phyloP scores from a whole-genome alignment of 2,329 filamentous ascomycete genomes.

The Penicillium janthinellum region DNA sequence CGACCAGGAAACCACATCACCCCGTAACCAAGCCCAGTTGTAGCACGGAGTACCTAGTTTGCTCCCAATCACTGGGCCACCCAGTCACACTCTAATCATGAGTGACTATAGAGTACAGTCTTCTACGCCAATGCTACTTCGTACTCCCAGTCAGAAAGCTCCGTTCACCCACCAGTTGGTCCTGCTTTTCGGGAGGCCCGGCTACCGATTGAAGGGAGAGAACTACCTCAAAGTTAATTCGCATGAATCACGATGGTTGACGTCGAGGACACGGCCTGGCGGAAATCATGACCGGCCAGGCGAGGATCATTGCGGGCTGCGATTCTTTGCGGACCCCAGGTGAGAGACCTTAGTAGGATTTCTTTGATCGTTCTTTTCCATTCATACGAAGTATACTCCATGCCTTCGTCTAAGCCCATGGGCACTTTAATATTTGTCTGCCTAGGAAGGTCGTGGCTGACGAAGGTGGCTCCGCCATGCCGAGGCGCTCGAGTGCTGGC shows the following conservation, averaged over 20 bases:
- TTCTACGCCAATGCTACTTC: not conserved
- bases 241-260: constrained; percentile 18
- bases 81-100: not conserved
- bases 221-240: constrained; percentile 16
- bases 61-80: not conserved
- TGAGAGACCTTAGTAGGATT: too few species aligned
- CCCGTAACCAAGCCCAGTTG: not conserved
- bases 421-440: constrained; percentile 15
- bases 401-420: not conserved
- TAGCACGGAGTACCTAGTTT: not conserved
- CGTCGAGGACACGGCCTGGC: constrained; percentile 18
- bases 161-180: not conserved
- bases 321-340: too few species aligned
- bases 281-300: constrained; percentile 1
- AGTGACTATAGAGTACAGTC: not conserved
- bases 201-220: constrained; percentile 10
- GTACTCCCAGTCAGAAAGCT: too few species aligned
- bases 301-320: not conserved
- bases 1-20: constrained; percentile 9
- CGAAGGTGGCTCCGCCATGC: constrained; percentile 16
- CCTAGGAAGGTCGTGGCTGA: constrained; percentile 20
- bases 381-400: not conserved
- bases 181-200: constrained; percentile 17
- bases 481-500: not conserved
- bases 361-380: too few species aligned